These are phyloP conservation scores for Cetradonia linearis DNA, from an alignment of 495 filamentous ascomycete genomes.

Conservation along the genomic window DNA sequence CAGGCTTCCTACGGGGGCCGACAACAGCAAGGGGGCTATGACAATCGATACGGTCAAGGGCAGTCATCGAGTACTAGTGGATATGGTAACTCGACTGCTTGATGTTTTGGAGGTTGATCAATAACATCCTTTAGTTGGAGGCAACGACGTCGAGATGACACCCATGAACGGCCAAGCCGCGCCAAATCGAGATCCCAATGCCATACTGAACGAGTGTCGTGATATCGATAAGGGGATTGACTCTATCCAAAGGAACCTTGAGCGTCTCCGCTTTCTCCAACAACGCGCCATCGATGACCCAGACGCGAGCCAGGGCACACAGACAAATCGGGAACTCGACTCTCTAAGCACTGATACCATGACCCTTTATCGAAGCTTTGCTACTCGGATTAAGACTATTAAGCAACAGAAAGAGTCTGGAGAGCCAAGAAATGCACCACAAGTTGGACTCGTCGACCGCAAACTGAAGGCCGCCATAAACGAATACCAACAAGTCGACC, in stretches of 20 bases:
- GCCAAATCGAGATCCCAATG: slow-evolving; percentile 48
- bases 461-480: slow-evolving; percentile 68
- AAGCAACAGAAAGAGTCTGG: slow-evolving; percentile 69
- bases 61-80: slow-evolving; percentile 29
- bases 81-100: slow-evolving; percentile 31
- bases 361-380: slow-evolving; percentile 64
- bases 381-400: slow-evolving; percentile 61
- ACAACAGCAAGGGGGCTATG: slow-evolving; percentile 29
- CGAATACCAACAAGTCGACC: slow-evolving; percentile 67
- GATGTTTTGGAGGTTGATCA: slow-evolving; percentile 15
- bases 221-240: slow-evolving; percentile 70
- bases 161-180: slow-evolving; percentile 43
- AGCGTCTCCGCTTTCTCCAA: slow-evolving; percentile 49
- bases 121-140: slow-evolving; percentile 27
- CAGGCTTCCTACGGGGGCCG: slow-evolving; percentile 27
- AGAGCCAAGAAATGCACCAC: slow-evolving; percentile 57
- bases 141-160: slow-evolving; percentile 52
- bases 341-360: slow-evolving; percentile 59
- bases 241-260: slow-evolving; percentile 54
- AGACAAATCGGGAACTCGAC: slow-evolving; percentile 49
- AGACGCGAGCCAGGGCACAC: slow-evolving; percentile 40
- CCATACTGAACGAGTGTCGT: slow-evolving; percentile 71
- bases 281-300: slow-evolving; percentile 48
- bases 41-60: slow-evolving; percentile 37
- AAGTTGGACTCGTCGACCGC: slow-evolving; percentile 70